Conservation (phyloP, 768 basidiomycete species). For the Leccinellum luteum region DNA sequence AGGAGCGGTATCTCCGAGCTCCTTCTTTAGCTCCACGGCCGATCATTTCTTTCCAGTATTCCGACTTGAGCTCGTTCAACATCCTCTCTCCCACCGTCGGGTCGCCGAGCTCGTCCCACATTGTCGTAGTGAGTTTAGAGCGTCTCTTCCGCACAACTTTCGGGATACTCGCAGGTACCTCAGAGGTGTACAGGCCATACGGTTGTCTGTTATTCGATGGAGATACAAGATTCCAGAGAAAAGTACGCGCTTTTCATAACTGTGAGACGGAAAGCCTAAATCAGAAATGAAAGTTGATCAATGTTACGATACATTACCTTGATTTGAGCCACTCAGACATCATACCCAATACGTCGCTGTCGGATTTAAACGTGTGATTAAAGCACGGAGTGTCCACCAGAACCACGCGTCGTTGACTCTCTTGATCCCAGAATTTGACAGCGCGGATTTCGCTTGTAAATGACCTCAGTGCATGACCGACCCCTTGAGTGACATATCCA, state of each 20-base stretch:
- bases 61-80: not conserved
- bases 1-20: not conserved
- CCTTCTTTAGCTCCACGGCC: not conserved
- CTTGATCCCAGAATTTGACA: constrained; percentile 3
- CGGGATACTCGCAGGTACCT: constrained; percentile 35
- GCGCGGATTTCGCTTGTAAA: constrained; percentile 9
- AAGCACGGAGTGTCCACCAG: constrained; percentile 28
- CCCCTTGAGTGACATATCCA: not conserved
- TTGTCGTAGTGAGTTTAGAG: constrained; percentile 36
- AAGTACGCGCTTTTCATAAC: constrained; percentile 3
- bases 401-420: constrained; percentile 4
- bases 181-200: constrained; percentile 33
- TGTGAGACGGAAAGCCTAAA: not conserved
- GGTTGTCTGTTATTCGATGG: constrained; percentile 40
- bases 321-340: constrained; percentile 16
- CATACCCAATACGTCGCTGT: constrained; percentile 8
- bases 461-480: constrained; percentile 13
- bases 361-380: constrained; percentile 16
- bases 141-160: constrained; percentile 25
- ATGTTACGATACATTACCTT: constrained; percentile 1
- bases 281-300: not conserved
- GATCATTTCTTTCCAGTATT: constrained; percentile 8
- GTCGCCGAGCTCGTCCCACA: constrained; percentile 3
- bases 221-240: constrained; percentile 38
- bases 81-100: constrained; percentile 25